phyloP scores from a whole-genome alignment of 345 rosid species.

The Zanthoxylum bungeanum region DNA sequence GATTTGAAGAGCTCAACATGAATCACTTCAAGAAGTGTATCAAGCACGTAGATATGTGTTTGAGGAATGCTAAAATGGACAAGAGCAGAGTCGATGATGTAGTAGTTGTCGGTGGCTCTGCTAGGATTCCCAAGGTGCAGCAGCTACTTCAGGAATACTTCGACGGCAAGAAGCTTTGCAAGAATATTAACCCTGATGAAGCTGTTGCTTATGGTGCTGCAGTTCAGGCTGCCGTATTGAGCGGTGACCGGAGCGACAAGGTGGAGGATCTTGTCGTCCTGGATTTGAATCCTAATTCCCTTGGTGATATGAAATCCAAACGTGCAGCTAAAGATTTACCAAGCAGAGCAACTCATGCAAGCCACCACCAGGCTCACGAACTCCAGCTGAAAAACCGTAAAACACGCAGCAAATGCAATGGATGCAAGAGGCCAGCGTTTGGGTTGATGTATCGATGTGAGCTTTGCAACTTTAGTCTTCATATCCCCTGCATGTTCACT shows the following conservation, averaged over 20 bases:
- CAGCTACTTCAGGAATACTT: constrained; percentile 37
- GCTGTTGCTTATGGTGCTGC: constrained; percentile 53
- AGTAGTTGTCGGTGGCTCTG: constrained; percentile 49
- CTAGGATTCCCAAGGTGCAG: constrained; percentile 55
- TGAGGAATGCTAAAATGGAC: constrained; percentile 45
- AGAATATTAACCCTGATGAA: constrained; percentile 46
- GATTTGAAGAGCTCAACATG: constrained; percentile 44
- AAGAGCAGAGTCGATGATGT: constrained; percentile 42
- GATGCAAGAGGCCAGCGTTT: not conserved
- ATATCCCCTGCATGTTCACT: not conserved
- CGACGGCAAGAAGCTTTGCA: constrained; percentile 47
- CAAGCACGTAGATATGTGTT: constrained; percentile 42
- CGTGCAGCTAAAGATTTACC: not conserved
- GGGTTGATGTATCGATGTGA: constrained; percentile 7
- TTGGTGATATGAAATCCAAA: not conserved
- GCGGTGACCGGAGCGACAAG: constrained; percentile 37
- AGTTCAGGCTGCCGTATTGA: constrained; percentile 46
- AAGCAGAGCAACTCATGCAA: not conserved
- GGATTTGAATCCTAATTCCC: constrained; percentile 27
- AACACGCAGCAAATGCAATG: not conserved
- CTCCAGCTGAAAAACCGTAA: not conserved
- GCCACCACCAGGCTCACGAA: not conserved
- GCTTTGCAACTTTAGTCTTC: not conserved
- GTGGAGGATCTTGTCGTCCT: constrained; percentile 32
- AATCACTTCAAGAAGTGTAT: constrained; percentile 39